A percentile compares a stretch with the other conserved stretches of the same genome.
Evolutionary conservation across 257 asterid species (phyloP).

Genomic region (Rubia yunnanensis): DNA sequence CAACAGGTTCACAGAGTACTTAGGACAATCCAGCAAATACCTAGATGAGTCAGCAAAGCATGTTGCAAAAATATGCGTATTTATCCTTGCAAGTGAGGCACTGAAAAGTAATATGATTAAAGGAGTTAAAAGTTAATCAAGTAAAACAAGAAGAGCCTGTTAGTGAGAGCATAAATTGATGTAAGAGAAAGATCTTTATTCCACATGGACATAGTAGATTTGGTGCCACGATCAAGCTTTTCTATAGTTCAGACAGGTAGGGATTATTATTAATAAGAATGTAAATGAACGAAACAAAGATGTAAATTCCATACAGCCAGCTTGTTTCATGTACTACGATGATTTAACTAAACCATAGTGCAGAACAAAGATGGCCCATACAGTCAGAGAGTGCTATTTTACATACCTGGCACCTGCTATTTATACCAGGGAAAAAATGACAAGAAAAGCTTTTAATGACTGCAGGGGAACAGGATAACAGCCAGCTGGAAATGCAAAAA

Average conservation of each 20-base stretch:
- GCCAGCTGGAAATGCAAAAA: neutral
- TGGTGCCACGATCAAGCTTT: neutral
- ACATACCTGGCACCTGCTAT: neutral
- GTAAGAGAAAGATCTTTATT: neutral
- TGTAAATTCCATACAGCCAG: neutral
- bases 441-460: neutral
- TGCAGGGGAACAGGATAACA: neutral
- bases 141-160: constrained; percentile 1
- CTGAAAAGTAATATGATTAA: constrained; percentile 39
- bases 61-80: constrained; percentile 71
- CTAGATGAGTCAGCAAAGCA: constrained; percentile 80
- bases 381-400: neutral
- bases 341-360: neutral
- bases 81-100: constrained; percentile 77
- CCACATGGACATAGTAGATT: neutral
- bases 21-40: constrained; percentile 29
- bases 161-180: neutral
- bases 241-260: neutral
- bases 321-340: neutral
- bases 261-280: neutral
- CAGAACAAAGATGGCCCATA: neutral
- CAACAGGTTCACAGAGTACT: constrained; percentile 12
- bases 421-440: neutral
- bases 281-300: neutral
- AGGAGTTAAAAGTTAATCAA: constrained; percentile 16